Base-by-base conservation (phyloP, 306 rosid genomes). In the Aeschynomene evenia region DNA sequence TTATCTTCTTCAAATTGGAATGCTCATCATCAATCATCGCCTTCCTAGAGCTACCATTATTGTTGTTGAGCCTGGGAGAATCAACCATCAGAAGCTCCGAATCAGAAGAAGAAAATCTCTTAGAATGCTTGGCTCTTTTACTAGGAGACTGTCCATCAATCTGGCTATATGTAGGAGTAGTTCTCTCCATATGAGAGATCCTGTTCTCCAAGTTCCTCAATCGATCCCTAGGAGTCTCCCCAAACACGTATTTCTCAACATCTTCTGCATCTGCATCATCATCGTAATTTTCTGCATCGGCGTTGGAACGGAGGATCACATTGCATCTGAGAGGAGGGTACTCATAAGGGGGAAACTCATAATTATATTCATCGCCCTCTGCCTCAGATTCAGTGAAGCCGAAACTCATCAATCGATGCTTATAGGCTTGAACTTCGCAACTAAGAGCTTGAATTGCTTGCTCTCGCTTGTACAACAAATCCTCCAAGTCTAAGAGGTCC, bases 241-340 rank as follows among this genome's bases (percentile, higher is more conserved):
- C 95, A 77, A 87, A 95, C 1, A 83, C 87, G 79, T 95, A 89
- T 74, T 95, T 95, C 75, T 95, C 96, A 62, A 91, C 71, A 70
- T 88, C 97, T 5, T 83, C 80, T 77, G 85, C 86, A 50, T 82
- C 75, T 37, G 76, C 96, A 22, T 59, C 77, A 66, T 88, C 89
- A 54, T 81, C 80, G 77, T 89, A 84, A 55, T 84, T 76, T 31
- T 80, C 96, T 19, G 63, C 77, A 66, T 89, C 89, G 11, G 63
- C 33, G 0, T 13, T 64, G 57, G 75, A 79, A 43, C 74, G 91
- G 52, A 77, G 91, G 52, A 77, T 77, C 23, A 73, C 68, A 28
- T 80, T 87, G 72, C 99, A 95, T 81, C 63, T 87, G 77, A 95
- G 70, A 70, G 95, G 90, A 55, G 97, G 99, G 76, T 95, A 95